phyloP scores from a whole-genome alignment of 495 filamentous ascomycete species.

The Podospora tetraspora region DNA sequence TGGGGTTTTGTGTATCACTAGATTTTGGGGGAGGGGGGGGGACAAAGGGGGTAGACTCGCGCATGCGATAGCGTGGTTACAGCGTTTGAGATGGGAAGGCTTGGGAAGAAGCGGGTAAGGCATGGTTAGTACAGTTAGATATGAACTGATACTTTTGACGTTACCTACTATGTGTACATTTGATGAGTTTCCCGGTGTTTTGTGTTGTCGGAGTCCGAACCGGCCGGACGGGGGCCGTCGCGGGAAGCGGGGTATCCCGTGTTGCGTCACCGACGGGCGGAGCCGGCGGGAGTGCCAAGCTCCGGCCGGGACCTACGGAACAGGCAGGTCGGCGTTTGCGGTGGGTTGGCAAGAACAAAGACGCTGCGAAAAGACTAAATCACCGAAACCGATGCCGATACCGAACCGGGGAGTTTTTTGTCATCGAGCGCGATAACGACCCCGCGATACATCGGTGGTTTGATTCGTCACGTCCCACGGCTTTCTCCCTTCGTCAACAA shows the following conservation, averaged over 20 bases:
- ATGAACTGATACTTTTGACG: not conserved
- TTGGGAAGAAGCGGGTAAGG: not conserved
- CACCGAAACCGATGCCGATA: not conserved
- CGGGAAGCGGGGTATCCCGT: not conserved
- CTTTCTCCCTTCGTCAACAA: not conserved
- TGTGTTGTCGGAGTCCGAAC: not conserved
- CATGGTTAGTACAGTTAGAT: not conserved
- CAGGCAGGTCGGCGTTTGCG: not conserved
- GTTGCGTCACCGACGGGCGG: not conserved
- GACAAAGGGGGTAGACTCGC: not conserved
- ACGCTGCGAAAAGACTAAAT: not conserved
- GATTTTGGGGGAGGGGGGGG: not conserved
- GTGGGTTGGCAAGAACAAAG: not conserved
- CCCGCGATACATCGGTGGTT: not conserved
- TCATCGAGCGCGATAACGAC: not conserved
- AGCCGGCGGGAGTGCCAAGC: not conserved
- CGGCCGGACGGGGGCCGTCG: not conserved
- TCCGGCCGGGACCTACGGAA: not conserved
- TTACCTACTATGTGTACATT: not conserved
- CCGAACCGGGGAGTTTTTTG: not conserved
- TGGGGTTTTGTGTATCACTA: not conserved
- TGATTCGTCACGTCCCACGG: not conserved
- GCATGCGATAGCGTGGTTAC: not conserved
- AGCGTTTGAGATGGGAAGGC: not conserved
- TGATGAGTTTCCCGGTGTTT: not conserved